phyloP scores from a whole-genome alignment of 1,284 basidiomycete genomes.

The Ustilago esculenta region DNA sequence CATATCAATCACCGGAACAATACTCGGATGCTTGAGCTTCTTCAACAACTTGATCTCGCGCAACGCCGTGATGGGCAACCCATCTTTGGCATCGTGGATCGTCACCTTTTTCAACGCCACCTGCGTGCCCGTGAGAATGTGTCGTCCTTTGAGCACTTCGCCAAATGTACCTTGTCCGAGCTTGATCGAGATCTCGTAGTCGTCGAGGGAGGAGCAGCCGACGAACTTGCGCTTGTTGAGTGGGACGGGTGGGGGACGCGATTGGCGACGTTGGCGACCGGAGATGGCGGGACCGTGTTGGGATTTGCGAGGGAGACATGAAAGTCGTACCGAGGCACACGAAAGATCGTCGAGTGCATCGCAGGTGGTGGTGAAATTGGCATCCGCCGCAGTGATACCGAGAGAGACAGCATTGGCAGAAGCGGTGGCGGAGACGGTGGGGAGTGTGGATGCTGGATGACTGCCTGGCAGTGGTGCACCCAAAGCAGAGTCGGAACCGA shows the following conservation, averaged over 20 bases:
- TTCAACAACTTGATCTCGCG: conserved; percentile 99
- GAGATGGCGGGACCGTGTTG: background rate
- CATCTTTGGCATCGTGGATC: conserved; percentile 95
- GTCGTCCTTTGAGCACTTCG: conserved; percentile 67
- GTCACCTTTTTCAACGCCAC: conserved; percentile 94
- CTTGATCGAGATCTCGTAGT: conserved; percentile 62
- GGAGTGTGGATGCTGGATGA: conserved; percentile 9
- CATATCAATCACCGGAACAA: conserved; percentile 92
- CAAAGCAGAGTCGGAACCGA: conserved; percentile 11
- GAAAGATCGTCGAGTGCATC: conserved; percentile 30
- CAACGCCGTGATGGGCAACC: conserved; percentile 92
- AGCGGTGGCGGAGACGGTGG: background rate
- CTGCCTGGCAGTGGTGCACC: conserved; percentile 3
- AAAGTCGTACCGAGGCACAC: conserved; percentile 28
- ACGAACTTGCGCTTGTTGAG: conserved; percentile 55
- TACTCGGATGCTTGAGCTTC: conserved; percentile 81
- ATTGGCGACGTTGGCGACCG: conserved; percentile 36
- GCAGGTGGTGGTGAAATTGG: conserved; percentile 17
- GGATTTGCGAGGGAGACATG: conserved; percentile 29
- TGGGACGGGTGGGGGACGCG: conserved; percentile 35
- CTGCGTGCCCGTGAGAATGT: conserved; percentile 71
- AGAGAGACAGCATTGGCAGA: background rate
- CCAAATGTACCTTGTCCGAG: conserved; percentile 65
- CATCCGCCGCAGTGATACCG: background rate
- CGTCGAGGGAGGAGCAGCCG: conserved; percentile 59